These are phyloP conservation scores for Larix sibirica DNA, from an alignment of 83 land plant genomes.

Conservation along the genomic window DNA sequence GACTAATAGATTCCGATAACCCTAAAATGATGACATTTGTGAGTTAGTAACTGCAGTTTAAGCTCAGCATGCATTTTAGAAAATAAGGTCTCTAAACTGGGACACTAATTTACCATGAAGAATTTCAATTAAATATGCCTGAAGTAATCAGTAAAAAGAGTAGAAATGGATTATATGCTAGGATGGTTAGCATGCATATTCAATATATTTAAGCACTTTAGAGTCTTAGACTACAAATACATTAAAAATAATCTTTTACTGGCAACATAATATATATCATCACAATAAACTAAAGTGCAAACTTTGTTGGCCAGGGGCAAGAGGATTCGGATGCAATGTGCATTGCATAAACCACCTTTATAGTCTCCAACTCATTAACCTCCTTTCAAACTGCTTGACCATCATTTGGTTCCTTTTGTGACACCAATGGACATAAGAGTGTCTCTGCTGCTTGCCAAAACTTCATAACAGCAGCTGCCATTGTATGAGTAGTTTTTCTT, in stretches of 20 bases:
- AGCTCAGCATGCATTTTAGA: too few species aligned
- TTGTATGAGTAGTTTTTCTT: conserved; percentile 33
- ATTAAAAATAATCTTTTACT: not conserved
- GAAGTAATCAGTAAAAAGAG: not conserved
- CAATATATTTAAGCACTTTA: not conserved
- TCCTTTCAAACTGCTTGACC: conserved; percentile 6
- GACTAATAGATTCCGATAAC: too few species aligned
- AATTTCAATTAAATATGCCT: not conserved
- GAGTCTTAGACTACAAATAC: not conserved
- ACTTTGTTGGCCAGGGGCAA: not conserved
- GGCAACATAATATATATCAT: not conserved
- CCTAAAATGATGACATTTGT: too few species aligned
- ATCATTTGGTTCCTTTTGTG: not conserved
- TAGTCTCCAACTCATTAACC: not conserved
- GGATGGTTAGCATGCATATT: not conserved
- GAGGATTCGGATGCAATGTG: not conserved
- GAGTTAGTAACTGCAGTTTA: too few species aligned
- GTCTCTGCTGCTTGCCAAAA: conserved; percentile 75
- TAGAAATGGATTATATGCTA: not conserved
- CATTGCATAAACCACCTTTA: not conserved
- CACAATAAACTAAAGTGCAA: not conserved
- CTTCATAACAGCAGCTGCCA: conserved; percentile 63
- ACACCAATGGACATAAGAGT: conserved; percentile 15
- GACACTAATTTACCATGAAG: not conserved
- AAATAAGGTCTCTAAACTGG: not conserved